phyloP scores from a whole-genome alignment of 73 alveolate genomes.

The Paramecium sonneborni region DNA sequence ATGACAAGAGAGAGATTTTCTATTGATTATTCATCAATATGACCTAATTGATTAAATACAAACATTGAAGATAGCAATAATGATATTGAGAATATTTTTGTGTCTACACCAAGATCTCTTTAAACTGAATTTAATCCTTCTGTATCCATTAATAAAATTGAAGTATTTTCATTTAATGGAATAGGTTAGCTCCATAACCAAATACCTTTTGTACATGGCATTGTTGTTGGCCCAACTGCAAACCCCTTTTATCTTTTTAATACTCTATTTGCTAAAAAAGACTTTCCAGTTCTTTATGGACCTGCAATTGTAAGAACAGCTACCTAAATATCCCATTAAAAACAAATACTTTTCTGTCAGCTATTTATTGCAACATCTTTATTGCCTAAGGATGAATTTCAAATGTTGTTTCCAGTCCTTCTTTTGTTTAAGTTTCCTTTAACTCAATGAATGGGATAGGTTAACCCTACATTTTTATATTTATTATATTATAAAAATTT shows the following conservation, averaged over 20 bases:
- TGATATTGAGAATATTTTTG: conserved; percentile 91
- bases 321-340: conserved; percentile 61
- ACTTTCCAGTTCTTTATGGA: conserved; percentile 92
- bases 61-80: conserved; percentile 84
- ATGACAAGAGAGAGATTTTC: conserved; percentile 89
- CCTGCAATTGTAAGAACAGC: conserved; percentile 93
- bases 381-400: conserved; percentile 51
- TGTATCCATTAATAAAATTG: conserved; percentile 87
- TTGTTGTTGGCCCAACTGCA: conserved; percentile 88
- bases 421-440: neutral
- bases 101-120: conserved; percentile 85
- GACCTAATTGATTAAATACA: conserved; percentile 89
- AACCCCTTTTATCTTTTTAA: conserved; percentile 86
- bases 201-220: conserved; percentile 96
- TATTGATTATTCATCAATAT: conserved; percentile 88
- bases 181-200: conserved; percentile 97
- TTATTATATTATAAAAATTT: neutral
- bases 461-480: conserved; percentile 47
- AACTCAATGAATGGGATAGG: conserved; percentile 56
- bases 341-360: conserved; percentile 37
- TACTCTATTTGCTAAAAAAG: conserved; percentile 88
- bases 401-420: conserved; percentile 38
- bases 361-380: conserved; percentile 23
- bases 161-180: conserved; percentile 69
- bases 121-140: conserved; percentile 93